Evolutionary conservation across 148 eudicot genomes (phyloP).

Genomic region (Fagopyrum homotropicum): DNA sequence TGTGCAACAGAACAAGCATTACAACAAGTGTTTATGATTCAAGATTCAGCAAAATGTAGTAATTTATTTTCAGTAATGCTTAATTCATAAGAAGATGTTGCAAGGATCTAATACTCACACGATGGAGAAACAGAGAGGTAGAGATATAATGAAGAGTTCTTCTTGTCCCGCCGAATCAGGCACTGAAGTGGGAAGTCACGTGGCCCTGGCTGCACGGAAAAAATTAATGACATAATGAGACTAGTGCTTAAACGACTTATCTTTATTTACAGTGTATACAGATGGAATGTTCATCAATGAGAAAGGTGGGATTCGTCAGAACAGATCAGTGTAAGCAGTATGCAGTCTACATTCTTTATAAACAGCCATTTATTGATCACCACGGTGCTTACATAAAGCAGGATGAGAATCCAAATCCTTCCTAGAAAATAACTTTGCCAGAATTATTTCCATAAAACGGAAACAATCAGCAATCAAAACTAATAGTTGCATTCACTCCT

Average conservation of each 20-base stretch:
- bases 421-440: not conserved
- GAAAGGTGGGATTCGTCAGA: not conserved
- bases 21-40: not conserved
- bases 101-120: conserved; percentile 38
- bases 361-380: not conserved
- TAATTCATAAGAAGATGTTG: not conserved
- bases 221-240: not conserved
- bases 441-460: not conserved
- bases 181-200: conserved; percentile 79
- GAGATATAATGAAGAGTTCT: conserved; percentile 64
- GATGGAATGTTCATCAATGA: not conserved
- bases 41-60: not conserved
- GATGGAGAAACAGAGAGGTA: conserved; percentile 70
- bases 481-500: not conserved
- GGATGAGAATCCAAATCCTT: not conserved
- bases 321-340: not conserved
- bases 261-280: not conserved
- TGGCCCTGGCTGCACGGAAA: conserved; percentile 73
- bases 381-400: not conserved
- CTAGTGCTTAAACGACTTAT: not conserved
- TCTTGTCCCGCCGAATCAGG: conserved; percentile 84
- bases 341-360: not conserved
- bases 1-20: not conserved
- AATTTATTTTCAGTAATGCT: not conserved
- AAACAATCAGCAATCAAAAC: not conserved